phyloP scores from a whole-genome alignment of 305 asterid species.

The Fraxinus xanthoxyloides region DNA sequence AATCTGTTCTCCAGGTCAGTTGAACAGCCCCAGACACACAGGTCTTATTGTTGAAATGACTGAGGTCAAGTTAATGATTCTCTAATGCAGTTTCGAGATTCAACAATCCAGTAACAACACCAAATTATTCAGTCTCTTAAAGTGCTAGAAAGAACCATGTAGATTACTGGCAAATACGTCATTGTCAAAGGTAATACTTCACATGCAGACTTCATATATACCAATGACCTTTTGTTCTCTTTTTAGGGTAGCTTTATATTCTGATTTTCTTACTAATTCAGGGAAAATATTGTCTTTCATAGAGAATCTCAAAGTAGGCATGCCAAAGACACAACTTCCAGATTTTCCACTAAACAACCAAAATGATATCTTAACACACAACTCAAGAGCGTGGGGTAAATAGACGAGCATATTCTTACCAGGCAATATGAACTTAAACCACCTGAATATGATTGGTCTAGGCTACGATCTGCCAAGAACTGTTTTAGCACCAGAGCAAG shows the following conservation, averaged over 20 bases:
- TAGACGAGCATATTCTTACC: slow-evolving; percentile 48
- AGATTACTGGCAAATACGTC: not conserved
- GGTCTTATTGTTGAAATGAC: not conserved
- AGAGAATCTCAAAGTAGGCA: not conserved
- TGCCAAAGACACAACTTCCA: not conserved
- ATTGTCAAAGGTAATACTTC: not conserved
- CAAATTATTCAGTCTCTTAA: not conserved
- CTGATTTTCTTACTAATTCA: not conserved
- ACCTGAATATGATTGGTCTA: slow-evolving; percentile 97
- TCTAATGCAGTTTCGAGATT: not conserved
- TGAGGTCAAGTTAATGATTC: not conserved
- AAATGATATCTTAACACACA: not conserved
- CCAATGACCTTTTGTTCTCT: not conserved
- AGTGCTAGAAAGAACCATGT: not conserved
- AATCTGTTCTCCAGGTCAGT: not conserved
- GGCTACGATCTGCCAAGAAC: slow-evolving; percentile 96
- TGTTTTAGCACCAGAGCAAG: slow-evolving; percentile 91
- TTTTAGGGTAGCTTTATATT: not conserved
- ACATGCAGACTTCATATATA: not conserved
- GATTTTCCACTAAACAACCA: not conserved
- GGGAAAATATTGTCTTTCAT: not conserved
- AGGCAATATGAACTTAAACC: slow-evolving; percentile 96
- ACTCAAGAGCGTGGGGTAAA: not conserved
- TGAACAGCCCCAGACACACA: not conserved
- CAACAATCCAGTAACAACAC: not conserved